Conservation (phyloP, 441 rosid species). For the Adansonia rubrostipa region DNA sequence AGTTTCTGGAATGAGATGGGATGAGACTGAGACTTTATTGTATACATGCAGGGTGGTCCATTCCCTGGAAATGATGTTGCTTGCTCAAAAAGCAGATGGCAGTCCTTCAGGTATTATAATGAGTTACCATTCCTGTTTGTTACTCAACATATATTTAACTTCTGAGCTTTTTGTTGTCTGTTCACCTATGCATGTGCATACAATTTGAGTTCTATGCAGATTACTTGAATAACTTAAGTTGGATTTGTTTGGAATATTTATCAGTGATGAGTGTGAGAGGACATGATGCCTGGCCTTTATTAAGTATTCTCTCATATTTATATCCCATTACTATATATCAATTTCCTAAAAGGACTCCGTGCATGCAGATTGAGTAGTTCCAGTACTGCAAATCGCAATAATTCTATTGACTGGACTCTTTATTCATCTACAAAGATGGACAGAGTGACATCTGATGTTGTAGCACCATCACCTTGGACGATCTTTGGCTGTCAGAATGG, state of each 20-base stretch:
- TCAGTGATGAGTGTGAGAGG: not conserved
- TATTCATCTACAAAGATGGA: slow-evolving; percentile 60
- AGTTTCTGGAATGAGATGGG: slow-evolving; percentile 16
- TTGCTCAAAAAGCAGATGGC: slow-evolving; percentile 70
- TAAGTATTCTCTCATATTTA: slow-evolving; percentile 17
- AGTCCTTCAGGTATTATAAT: slow-evolving; percentile 60
- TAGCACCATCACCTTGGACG: slow-evolving; percentile 97
- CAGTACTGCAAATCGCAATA: slow-evolving; percentile 46
- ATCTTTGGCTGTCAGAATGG: slow-evolving; percentile 98
- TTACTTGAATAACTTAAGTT: slow-evolving; percentile 18
- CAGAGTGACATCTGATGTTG: slow-evolving; percentile 75
- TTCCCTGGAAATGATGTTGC: slow-evolving; percentile 49
- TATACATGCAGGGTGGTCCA: slow-evolving; percentile 59
- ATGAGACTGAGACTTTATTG: slow-evolving; percentile 32
- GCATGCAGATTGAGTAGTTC: slow-evolving; percentile 68
- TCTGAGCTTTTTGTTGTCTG: slow-evolving; percentile 1
- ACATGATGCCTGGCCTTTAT: slow-evolving; percentile 14
- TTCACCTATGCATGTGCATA: slow-evolving; percentile 15
- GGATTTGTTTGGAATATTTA: slow-evolving; percentile 11
- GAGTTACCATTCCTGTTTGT: slow-evolving; percentile 18
- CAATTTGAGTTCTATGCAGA: slow-evolving; percentile 9
- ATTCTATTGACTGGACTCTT: slow-evolving; percentile 81
- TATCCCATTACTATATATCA: slow-evolving; percentile 22
- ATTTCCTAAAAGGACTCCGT: slow-evolving; percentile 28
- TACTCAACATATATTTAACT: slow-evolving; percentile 11